phyloP scores from a whole-genome alignment of 2,329 filamentous ascomycete species.

The Phaeosphaeriaceae sp. region DNA sequence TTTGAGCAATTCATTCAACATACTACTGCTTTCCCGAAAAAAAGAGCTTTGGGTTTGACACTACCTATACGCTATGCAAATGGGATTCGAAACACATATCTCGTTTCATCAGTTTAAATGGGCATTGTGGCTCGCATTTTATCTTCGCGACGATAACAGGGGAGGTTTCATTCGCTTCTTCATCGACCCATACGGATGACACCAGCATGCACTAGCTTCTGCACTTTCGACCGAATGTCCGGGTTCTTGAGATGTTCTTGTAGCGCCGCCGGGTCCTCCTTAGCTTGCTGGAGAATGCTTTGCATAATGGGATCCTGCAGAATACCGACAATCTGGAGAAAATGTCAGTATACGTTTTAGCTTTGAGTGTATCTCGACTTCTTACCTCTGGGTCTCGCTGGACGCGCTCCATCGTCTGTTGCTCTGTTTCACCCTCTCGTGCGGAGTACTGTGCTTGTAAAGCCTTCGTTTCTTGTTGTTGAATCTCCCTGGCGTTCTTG shows the following conservation, averaged over 20 bases:
- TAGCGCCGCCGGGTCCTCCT: constrained; percentile 87
- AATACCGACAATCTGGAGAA: constrained; percentile 75
- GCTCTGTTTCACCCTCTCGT: constrained; percentile 92
- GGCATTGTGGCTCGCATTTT: neutral
- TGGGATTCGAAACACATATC: neutral
- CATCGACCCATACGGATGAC: constrained; percentile 79
- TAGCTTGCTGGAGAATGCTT: constrained; percentile 94
- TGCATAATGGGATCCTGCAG: constrained; percentile 98
- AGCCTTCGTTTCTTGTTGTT: constrained; percentile 92
- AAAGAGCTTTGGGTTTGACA: neutral
- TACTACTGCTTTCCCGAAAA: neutral
- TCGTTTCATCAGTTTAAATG: neutral
- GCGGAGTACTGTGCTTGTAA: constrained; percentile 87
- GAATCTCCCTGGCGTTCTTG: constrained; percentile 89
- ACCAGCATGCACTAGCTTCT: constrained; percentile 91
- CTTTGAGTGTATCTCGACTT: constrained; percentile 12
- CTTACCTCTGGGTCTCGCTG: constrained; percentile 88
- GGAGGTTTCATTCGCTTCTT: neutral
- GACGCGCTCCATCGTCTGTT: constrained; percentile 91
- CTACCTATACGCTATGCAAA: constrained; percentile 6
- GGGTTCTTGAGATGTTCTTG: constrained; percentile 98
- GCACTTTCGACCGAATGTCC: constrained; percentile 82
- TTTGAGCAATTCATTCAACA: too few species aligned
- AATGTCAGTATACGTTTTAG: constrained; percentile 29
- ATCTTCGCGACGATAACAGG: too few species aligned